Base-by-base conservation (phyloP, 768 basidiomycete genomes). In the Pleurotus eryngii region DNA sequence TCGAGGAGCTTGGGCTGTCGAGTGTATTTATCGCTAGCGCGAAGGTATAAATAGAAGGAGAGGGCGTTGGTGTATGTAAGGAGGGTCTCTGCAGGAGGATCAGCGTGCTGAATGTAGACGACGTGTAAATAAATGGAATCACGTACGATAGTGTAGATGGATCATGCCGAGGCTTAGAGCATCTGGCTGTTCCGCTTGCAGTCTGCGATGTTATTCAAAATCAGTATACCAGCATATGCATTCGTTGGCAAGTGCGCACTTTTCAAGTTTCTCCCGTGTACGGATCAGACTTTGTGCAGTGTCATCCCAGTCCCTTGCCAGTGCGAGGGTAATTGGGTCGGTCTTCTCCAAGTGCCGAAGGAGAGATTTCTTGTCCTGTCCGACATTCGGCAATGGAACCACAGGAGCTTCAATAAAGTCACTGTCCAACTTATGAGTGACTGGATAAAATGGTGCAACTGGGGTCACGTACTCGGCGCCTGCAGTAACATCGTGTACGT, bases 11-110 rank as follows among this genome's bases (percentile, higher is more conserved):
- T 79, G 8, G 83, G 88, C 37, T 77, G 80, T 55, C 78, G 76
- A 5, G 81, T 76, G 67, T 86, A 85, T 71, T 88, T 82, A 59
- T 82, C 76, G 40, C 80, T 81, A 20, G 89, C 77, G 15, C 90
- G 84, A n/a, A 98, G 78, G 69, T 95, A 85, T 40, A 98, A 75
- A 73, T 96, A 98, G 74, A 95, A 98, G 1, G 95, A 90, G 46
- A 98, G 85, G 2, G 86, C 87, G 0, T 94, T 91, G 17, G 91
- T 81, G 67, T 98, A 98, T 7, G 95, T 92, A 38, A 97, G 74
- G 2, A 96, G 77, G 1, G 94, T 82, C 78, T 98, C 95, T 98
- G 69, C 6, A 59, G 49, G 40, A 49, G n/a, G 57, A 30, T 42
- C 17, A 14, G 42, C 57, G 4, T 46, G 15, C 35, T 56, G 8